These are phyloP conservation scores for Eremothecium gossypii DNA, from an alignment of 1,139 yeast species.

Conservation along the genomic window DNA sequence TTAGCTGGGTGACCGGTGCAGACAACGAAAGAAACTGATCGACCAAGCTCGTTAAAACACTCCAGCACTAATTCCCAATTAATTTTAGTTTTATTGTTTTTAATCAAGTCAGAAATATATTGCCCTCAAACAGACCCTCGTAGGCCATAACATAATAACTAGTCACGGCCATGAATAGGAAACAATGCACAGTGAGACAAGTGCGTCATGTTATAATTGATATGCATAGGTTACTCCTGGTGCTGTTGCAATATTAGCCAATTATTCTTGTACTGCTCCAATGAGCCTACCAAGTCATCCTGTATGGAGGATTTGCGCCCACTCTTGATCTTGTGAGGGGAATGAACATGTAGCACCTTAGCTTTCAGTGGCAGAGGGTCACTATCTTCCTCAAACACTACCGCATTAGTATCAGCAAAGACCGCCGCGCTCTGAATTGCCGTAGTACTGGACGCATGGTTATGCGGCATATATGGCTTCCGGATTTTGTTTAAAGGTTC, in stretches of 20 bases:
- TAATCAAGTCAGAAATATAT: no score
- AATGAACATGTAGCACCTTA: conserved; percentile 7
- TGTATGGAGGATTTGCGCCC: conserved; percentile 26
- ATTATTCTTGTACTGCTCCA: conserved; percentile 30
- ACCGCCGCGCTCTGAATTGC: conserved; percentile 24
- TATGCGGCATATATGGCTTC: conserved; percentile 11
- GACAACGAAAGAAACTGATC: no score
- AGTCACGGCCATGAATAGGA: not conserved
- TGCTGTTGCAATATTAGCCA: conserved; percentile 30
- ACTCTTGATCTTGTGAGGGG: conserved; percentile 10
- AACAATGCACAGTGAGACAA: not conserved
- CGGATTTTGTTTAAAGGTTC: not conserved
- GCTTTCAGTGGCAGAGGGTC: conserved; percentile 13
- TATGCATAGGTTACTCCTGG: conserved; percentile 13
- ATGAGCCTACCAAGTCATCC: conserved; percentile 28
- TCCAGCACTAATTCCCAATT: no score
- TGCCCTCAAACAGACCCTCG: no score
- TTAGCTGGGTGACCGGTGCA: no score
- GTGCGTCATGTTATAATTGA: no score
- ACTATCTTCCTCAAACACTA: conserved; percentile 29
- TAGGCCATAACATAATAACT: not conserved
- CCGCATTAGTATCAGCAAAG: conserved; percentile 25
- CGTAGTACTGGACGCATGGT: conserved; percentile 22
- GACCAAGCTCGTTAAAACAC: no score
- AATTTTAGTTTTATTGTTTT: no score